Evolutionary conservation across 2,329 filamentous ascomycete genomes (phyloP), one percentile per base, ranked within the genome.

Genomic region (Colletotrichum australisinense): DNA sequence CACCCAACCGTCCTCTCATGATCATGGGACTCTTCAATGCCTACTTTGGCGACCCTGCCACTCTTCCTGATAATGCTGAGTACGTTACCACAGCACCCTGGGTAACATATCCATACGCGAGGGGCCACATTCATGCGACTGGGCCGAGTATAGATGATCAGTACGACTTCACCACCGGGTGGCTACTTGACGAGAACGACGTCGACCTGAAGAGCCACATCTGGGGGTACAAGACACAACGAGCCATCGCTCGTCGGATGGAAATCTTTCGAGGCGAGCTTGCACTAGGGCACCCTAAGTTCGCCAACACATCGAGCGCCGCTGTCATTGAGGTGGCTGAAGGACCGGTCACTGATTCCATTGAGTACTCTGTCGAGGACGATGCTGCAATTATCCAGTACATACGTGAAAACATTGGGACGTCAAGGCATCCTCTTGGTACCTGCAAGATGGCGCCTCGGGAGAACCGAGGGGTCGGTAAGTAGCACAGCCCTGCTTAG

Each of bases 211-310:
- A 89, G 79, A 90, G 88, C 76, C 87, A 90, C 22, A 77, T 91
- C 4, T 93, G 91, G 90, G 87, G 84, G 0, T 93, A 93, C 83
- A 93, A 93, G 80, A 88, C 87, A 76, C 85, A 86, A 22, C 88
- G 91, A 1, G 90, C 92, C 78, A 88, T 93, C 67, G 84, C 86
- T 62, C 86, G 91, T 3, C 87, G 90, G 2, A 88, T 89, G 77
- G 79, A 84, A 1, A 85, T 87, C 75, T 92, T 88, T 79, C 78
- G 85, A 70, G 84, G 89, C 76, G 84, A 89, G 76, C 49, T 86
- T 2, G 79, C 81, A 3, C 73, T 78, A 3, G 79, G 83, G 0
- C 86, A 88, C 58, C 87, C 88, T 1, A 77, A 78, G 7, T 89
- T 88, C 76, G 76, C 83, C 0, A 72, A 81, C 2, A 80, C 78